A percentile compares a stretch with the other conserved stretches of the same genome.
Conservation (phyloP, 2,329 filamentous ascomycete species). For the Colletotrichum sp. region DNA sequence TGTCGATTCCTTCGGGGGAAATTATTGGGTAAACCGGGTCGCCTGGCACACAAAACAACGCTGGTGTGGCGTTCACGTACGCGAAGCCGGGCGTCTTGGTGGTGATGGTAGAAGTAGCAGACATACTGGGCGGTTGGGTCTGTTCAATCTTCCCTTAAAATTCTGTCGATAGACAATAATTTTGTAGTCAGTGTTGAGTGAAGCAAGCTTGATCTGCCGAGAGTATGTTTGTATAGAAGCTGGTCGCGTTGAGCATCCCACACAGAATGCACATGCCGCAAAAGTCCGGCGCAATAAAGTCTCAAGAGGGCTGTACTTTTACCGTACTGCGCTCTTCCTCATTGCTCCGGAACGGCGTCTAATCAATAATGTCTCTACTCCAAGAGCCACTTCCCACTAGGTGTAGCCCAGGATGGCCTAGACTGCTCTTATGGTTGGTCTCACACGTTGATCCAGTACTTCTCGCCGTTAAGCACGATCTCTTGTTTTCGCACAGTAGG, state of each 20-base stretch:
- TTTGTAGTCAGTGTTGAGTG: neutral
- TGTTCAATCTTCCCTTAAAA: neutral
- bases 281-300: fast-evolving
- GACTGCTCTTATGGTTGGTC: neutral
- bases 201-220: neutral
- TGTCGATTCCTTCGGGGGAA: neutral
- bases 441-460: neutral
- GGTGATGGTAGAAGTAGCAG: neutral
- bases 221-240: neutral
- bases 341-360: neutral
- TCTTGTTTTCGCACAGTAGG: neutral
- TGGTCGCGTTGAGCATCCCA: neutral
- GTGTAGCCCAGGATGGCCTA: neutral
- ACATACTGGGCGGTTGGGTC: neutral
- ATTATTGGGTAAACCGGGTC: neutral
- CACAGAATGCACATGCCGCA: neutral
- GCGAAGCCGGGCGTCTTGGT: neutral
- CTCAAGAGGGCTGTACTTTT: neutral
- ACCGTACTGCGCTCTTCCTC: neutral
- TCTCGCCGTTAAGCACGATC: neutral
- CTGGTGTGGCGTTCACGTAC: neutral
- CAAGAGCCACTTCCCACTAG: neutral
- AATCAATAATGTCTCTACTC: neutral
- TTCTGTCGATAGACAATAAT: fast-evolving
- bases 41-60: neutral